A percentile compares a stretch with the other conserved stretches of the same genome.
Conservation (phyloP, 2,329 filamentous ascomycete genomes). For the Pseudogymnoascus sp. region DNA sequence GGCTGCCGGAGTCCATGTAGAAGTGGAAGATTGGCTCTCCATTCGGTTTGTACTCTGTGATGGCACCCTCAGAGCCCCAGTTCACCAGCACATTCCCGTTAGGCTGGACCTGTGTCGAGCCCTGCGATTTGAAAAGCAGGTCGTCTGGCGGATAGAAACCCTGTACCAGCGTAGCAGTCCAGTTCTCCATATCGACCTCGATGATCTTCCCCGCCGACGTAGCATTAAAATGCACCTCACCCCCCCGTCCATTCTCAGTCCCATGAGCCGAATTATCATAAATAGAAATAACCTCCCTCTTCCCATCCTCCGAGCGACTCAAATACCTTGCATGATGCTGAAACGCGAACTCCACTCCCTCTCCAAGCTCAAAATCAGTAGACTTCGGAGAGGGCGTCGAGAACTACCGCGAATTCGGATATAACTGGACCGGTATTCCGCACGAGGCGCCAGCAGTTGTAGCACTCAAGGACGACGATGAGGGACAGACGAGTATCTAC, state of each 20-base stretch:
- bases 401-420: conserved; percentile 33
- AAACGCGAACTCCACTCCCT: conserved; percentile 39
- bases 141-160: conserved; percentile 17
- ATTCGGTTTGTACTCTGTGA: conserved; percentile 23
- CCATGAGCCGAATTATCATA: conserved; percentile 21
- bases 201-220: conserved; percentile 20
- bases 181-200: conserved; percentile 16
- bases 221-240: conserved; percentile 13
- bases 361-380: conserved; percentile 34
- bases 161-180: conserved; percentile 16
- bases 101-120: conserved; percentile 18
- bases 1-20: conserved; percentile 29
- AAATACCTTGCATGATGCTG: conserved; percentile 40
- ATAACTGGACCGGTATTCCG: conserved; percentile 32
- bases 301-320: conserved; percentile 18
- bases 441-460: conserved; percentile 30
- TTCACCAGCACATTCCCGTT: conserved; percentile 21
- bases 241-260: conserved; percentile 12
- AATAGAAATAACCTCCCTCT: conserved; percentile 17
- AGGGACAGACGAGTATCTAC: conserved; percentile 32
- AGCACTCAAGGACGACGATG: conserved; percentile 26
- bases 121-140: conserved; percentile 20
- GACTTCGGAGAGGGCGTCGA: conserved; percentile 30
- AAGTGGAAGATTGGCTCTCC: conserved; percentile 32
- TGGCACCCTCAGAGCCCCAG: conserved; percentile 19